phyloP scores from a whole-genome alignment of 441 rosid species.

The Syzygium malaccense region DNA sequence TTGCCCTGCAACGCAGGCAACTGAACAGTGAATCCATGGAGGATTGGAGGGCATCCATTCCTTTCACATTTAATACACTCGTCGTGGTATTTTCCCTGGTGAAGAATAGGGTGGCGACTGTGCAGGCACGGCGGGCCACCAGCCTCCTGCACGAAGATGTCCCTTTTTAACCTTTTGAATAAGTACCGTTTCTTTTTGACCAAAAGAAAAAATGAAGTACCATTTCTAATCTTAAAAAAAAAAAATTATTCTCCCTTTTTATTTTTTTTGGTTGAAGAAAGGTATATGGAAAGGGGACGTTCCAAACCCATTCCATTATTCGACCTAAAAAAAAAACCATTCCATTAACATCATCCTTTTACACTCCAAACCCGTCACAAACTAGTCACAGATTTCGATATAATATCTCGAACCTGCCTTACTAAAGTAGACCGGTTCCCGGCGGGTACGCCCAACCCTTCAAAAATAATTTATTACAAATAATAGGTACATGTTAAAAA shows the following conservation, averaged over 20 bases:
- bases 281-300: background rate
- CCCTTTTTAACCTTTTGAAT: background rate
- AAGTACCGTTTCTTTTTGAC: background rate
- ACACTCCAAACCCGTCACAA: background rate
- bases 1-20: background rate
- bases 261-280: background rate
- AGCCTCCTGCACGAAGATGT: background rate
- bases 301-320: background rate
- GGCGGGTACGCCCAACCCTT: background rate
- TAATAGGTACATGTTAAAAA: background rate
- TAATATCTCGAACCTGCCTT: background rate
- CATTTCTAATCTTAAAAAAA: no score
- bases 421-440: background rate
- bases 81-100: background rate
- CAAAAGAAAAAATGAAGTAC: no score
- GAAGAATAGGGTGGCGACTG: background rate
- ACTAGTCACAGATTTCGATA: background rate
- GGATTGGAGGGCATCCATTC: background rate
- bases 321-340: background rate
- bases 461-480: background rate
- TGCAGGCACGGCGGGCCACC: background rate
- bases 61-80: background rate
- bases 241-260: background rate
- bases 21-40: background rate
- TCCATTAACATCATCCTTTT: background rate